Evolutionary conservation across 805 yeast genomes (phyloP), one percentile per base, ranked within the genome.

Genomic region (Candida maris): DNA sequence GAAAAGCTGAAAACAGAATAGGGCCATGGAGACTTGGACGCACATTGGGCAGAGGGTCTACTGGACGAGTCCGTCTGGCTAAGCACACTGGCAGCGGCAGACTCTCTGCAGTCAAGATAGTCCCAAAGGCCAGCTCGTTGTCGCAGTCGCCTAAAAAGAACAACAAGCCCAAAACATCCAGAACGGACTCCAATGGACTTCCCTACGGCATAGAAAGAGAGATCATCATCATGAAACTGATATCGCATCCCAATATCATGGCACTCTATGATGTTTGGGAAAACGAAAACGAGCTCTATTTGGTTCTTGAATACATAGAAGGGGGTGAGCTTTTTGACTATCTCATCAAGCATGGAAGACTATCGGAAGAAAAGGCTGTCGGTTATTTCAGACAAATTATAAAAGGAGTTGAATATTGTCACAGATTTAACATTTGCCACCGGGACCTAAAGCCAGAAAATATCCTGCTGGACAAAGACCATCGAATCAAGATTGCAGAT

Each of bases 201-300:
- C 95, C 96, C 3, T 88, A 91, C 58, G 98, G 98, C 26, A 91
- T 93, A 30, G 98, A 93, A 64, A 75, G 97, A 48, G 98, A 93
- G 59, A 95, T 93, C 45, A 89, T 93, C 51, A 93, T 93, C 50
- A 93, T 91, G 98, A 93, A 93, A 63, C 71, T 93, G 27, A 77
- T 93, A 30, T 85, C 93, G 42, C 97, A 93, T 61, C 87, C 95
- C 9, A 91, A 93, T 54, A 93, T 93, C 17, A 79, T 93, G 75
- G 84, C 93, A 18, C 68, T 93, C 26, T 93, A 88, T 57, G 98
- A 93, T 56, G 98, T 93, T 17, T 93, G 97, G 97, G 98, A 93
- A 62, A 91, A 94, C 47, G 81, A 87, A 47, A 87, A 86, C 54
- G 96, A 91, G 42, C 69, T 93, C 39, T 85, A 81, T 52, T 59